Evolutionary conservation across 106 monocot species (phyloP).

Genomic region (Dendrobium huoshanense): DNA sequence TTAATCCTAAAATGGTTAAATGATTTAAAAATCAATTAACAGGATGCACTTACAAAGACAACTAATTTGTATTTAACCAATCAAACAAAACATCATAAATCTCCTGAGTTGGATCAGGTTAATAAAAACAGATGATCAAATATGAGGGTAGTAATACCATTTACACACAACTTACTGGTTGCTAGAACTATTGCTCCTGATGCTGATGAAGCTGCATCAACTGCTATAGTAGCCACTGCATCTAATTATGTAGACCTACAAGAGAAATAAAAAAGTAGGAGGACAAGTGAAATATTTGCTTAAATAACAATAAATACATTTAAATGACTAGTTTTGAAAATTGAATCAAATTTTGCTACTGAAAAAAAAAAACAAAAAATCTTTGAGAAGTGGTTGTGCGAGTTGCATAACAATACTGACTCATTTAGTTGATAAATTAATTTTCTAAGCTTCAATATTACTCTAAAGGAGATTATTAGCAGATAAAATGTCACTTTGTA

Average conservation of each 20-base stretch:
- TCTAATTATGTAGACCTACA: conserved; percentile 38
- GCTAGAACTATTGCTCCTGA: not conserved
- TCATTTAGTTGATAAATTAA: not conserved
- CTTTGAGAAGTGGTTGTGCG: not conserved
- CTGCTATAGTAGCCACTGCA: conserved; percentile 14
- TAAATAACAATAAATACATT: conserved; percentile 1
- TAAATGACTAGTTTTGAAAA: not conserved
- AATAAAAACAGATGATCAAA: not conserved
- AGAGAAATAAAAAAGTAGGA: not conserved
- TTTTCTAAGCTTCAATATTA: not conserved
- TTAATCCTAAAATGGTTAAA: no score
- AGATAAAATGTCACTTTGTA: not conserved
- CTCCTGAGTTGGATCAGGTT: not conserved
- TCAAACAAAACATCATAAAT: no score
- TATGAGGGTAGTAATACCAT: not conserved
- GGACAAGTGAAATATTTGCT: not conserved
- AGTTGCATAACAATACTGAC: not conserved
- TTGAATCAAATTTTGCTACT: not conserved
- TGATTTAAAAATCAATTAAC: no score
- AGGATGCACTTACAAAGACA: no score
- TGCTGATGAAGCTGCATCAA: conserved; percentile 7
- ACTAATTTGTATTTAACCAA: no score
- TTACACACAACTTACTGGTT: not conserved
- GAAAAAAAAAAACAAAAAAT: not conserved
- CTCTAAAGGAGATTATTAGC: not conserved